Evolutionary conservation across 495 filamentous ascomycete species (phyloP).

Genomic region (Melanomma pulvis-pyrius): DNA sequence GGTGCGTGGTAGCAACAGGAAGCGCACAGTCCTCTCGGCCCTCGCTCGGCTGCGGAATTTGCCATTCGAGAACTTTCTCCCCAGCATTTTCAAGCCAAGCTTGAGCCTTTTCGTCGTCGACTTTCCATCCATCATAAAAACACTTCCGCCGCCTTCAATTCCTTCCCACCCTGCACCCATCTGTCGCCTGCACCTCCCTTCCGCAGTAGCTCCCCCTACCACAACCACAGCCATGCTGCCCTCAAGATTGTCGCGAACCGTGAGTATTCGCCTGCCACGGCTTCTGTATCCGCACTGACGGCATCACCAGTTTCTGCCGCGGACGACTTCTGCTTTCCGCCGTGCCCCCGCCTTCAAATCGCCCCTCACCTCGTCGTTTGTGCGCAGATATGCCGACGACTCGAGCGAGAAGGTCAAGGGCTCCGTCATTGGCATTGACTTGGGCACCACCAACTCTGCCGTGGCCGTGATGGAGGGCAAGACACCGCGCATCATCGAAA

Average conservation of each 20-base stretch:
- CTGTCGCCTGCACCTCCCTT: conserved; percentile 37
- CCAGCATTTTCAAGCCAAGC: conserved; percentile 6
- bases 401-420: conserved; percentile 86
- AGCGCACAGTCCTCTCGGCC: no score
- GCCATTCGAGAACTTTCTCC: conserved; percentile 37
- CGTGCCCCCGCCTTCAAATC: conserved; percentile 59
- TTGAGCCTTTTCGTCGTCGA: background rate
- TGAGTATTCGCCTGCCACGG: conserved; percentile 56
- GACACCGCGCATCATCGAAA: conserved; percentile 93
- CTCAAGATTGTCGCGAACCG: conserved; percentile 66
- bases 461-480: conserved; percentile 98
- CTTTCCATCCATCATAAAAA: conserved; percentile 25
- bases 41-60: conserved; percentile 17
- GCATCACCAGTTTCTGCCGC: conserved; percentile 61
- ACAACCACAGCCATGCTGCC: conserved; percentile 60
- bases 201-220: conserved; percentile 23
- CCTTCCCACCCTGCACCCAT: background rate
- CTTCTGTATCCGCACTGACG: conserved; percentile 24
- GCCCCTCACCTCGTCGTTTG: conserved; percentile 59
- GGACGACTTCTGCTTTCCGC: conserved; percentile 59
- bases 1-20: no score
- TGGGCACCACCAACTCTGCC: conserved; percentile 98
- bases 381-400: conserved; percentile 78
- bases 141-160: conserved; percentile 20
- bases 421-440: conserved; percentile 96